Conservation (phyloP, 495 filamentous ascomycete genomes). For the Alectoria sarmentosa region DNA sequence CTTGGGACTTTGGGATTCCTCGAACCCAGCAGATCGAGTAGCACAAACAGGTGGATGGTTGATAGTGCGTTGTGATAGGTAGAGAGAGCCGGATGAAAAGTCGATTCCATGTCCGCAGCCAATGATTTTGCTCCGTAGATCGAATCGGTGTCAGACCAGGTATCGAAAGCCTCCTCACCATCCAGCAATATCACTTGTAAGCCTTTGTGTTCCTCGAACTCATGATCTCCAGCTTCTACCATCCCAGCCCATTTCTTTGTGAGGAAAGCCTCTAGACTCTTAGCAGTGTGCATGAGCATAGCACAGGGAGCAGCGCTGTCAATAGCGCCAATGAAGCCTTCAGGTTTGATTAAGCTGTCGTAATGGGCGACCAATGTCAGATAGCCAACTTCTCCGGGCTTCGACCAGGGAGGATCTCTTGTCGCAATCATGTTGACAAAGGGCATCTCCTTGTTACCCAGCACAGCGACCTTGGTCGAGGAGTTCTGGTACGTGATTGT, state of each 20-base stretch:
- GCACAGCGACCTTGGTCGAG: conserved; percentile 68
- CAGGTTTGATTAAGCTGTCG: conserved; percentile 73
- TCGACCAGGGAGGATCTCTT: conserved; percentile 81
- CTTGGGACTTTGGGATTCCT: conserved; percentile 63
- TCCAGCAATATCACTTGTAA: conserved; percentile 88
- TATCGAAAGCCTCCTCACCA: conserved; percentile 85
- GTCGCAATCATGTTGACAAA: conserved; percentile 82
- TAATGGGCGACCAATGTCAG: conserved; percentile 92
- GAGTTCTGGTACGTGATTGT: conserved; percentile 77
- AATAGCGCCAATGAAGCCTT: conserved; percentile 88
- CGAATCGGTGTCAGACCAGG: conserved; percentile 73
- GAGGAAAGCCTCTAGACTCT: conserved; percentile 70
- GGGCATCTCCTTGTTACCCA: conserved; percentile 59
- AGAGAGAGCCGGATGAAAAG: conserved; percentile 59
- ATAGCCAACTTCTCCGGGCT: conserved; percentile 63
- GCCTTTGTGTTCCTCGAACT: conserved; percentile 64
- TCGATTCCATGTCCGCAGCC: conserved; percentile 65
- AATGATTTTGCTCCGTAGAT: conserved; percentile 80
- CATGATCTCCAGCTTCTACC: conserved; percentile 43
- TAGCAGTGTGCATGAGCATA: conserved; percentile 78
- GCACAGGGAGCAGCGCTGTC: conserved; percentile 93
- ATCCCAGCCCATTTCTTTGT: conserved; percentile 74
- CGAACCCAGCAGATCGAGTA: conserved; percentile 84
- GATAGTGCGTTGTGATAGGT: conserved; percentile 64
- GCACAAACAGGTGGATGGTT: conserved; percentile 80